Conservation (phyloP, 371 early-diverging fungal species). For the Neoconidiobolus thromboides region DNA sequence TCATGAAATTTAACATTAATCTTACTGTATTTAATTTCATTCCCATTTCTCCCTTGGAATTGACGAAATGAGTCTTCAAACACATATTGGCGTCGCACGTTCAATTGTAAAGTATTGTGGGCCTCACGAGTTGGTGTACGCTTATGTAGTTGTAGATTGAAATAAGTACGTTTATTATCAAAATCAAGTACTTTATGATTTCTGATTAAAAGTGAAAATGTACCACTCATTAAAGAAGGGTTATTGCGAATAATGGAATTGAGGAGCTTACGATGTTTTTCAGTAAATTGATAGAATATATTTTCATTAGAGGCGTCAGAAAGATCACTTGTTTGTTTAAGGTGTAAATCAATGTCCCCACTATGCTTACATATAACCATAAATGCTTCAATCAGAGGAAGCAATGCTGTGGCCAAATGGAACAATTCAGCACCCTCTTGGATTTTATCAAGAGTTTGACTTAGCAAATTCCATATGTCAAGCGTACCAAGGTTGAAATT, state of each 20-base stretch:
- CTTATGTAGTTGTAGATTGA: conserved; percentile 85
- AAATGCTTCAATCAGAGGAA: conserved; percentile 89
- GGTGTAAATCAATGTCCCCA: conserved; percentile 15
- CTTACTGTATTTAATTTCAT: conserved; percentile 85
- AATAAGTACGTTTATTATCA: conserved; percentile 96
- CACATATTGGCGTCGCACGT: conserved; percentile 82
- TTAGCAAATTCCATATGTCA: conserved; percentile 63
- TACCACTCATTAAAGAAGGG: conserved; percentile 85
- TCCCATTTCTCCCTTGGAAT: conserved; percentile 71
- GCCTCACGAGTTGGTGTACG: conserved; percentile 39
- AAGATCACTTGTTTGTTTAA: conserved; percentile 5
- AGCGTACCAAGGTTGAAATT: conserved; percentile 33
- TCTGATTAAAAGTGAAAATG: conserved; percentile 86
- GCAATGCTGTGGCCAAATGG: conserved; percentile 77
- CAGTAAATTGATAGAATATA: conserved; percentile 68
- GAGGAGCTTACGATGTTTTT: conserved; percentile 84
- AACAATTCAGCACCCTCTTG: conserved; percentile 57
- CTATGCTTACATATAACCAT: conserved; percentile 84
- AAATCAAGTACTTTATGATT: conserved; percentile 96
- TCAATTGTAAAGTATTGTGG: conserved; percentile 56
- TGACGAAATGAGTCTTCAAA: conserved; percentile 95
- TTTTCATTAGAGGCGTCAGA: background rate
- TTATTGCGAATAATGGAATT: conserved; percentile 95
- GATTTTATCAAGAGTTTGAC: conserved; percentile 47
- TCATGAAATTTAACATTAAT: conserved; percentile 87